Base-by-base conservation (phyloP, 306 rosid genomes). In the Malus fusca region DNA sequence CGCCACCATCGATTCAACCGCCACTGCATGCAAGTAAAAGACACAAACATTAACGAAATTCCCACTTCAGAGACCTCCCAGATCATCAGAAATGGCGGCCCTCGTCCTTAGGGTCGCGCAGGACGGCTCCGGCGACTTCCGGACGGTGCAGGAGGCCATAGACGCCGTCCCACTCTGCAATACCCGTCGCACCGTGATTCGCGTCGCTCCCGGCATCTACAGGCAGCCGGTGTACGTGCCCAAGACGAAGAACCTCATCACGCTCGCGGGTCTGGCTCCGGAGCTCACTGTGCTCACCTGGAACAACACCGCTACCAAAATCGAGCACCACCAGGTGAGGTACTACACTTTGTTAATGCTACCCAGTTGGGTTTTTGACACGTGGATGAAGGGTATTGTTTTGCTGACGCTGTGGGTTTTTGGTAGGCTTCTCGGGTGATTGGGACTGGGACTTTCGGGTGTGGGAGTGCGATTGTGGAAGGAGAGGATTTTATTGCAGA, bases 401-500 rank as follows among this genome's bases (percentile, higher is more conserved):
- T 40, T 17, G 58, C 1, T 30, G 40, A 69, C 6, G 56, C 71
- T 71, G 11, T 66, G 66, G 66, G 13, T 71, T 30, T 67, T 58
- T 72, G 80, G 80, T 30, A 94, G 98, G 91, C 77, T 69, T 59
- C 82, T 77, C 81, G 83, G 56, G 72, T 90, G 79, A 86, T 90
- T 55, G 98, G 98, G 43, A 88, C 87, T 51, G 98, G 98, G 63
- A 94, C 97, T 25, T 94, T 94, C 83, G 98, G 93, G 62, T 90
- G 98, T 77, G 98, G 96, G 56, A 90, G 86, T 48, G 44, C 74
- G 6, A 94, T 94, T 83, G 95, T 94, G 59, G 98, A 94, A 88
- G 98, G 97, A 21, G 94, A 85, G 77, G 98, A 94, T 67, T 94
- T 94, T 40, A 90, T 94, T 78, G 97, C 97, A 63, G 96, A 91